phyloP scores from a whole-genome alignment of 1,284 basidiomycete genomes.

The Malassezia japonica region DNA sequence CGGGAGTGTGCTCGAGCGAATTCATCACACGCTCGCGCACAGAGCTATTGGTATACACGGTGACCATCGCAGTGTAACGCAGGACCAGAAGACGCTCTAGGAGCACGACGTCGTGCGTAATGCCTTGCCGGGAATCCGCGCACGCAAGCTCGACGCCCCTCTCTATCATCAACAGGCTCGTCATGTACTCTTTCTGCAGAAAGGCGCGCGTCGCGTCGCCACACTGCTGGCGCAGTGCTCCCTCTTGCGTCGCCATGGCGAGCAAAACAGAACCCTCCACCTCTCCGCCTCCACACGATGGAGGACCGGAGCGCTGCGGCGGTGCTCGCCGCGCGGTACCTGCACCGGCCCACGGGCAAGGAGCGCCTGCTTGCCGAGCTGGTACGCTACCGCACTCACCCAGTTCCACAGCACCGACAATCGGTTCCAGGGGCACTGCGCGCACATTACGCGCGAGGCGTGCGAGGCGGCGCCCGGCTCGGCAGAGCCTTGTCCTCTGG shows the following conservation, averaged over 20 bases:
- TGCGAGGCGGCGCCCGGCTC: no score
- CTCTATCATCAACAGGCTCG: slow-evolving; percentile 23
- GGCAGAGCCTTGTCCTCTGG: no score
- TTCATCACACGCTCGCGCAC: slow-evolving; percentile 15
- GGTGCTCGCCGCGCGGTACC: slow-evolving; percentile 24
- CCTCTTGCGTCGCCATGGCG: neutral
- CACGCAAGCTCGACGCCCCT: slow-evolving; percentile 17
- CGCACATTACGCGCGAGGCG: slow-evolving; percentile 30
- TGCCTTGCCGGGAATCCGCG: slow-evolving; percentile 16
- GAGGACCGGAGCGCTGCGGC: neutral
- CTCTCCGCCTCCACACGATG: neutral
- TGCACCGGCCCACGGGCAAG: slow-evolving; percentile 36
- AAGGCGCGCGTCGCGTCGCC: slow-evolving; percentile 24
- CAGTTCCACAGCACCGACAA: slow-evolving; percentile 32
- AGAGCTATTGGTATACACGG: slow-evolving; percentile 1
- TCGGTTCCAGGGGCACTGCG: slow-evolving; percentile 31
- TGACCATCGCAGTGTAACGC: slow-evolving; percentile 8
- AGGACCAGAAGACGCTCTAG: slow-evolving; percentile 17
- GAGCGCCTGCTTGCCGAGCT: neutral
- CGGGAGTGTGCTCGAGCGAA: slow-evolving; percentile 13
- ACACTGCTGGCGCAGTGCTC: neutral
- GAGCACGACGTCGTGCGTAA: slow-evolving; percentile 20
- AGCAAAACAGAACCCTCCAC: no score
- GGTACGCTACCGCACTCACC: neutral
- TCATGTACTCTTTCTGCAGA: slow-evolving; percentile 24